These are phyloP conservation scores for Linderina pennispora DNA, from an alignment of 192 early-diverging fungal species.

Conservation along the genomic window DNA sequence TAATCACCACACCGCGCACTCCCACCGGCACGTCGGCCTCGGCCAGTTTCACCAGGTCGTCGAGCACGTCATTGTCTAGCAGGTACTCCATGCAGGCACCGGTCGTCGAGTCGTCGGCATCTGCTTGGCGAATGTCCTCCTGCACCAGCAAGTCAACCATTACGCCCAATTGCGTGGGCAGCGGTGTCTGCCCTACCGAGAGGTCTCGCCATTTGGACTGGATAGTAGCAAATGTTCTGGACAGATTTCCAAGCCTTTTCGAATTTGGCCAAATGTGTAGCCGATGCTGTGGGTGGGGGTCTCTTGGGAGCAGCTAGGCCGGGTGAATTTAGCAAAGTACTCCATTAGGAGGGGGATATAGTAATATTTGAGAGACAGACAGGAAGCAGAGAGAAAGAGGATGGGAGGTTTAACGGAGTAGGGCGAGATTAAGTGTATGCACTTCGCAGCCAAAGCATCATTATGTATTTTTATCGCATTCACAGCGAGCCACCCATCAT, in stretches of 20 bases:
- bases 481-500: slow-evolving; percentile 1
- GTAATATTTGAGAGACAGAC: slow-evolving; percentile 1
- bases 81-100: slow-evolving; percentile 89
- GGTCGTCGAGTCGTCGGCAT: slow-evolving; percentile 64
- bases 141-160: slow-evolving; percentile 89
- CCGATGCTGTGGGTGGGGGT: slow-evolving; percentile 50
- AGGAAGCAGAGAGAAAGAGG: slow-evolving; percentile 1
- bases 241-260: slow-evolving; percentile 62
- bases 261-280: slow-evolving; percentile 63
- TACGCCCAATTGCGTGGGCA: slow-evolving; percentile 63
- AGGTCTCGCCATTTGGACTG: slow-evolving; percentile 39
- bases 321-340: slow-evolving; percentile 63
- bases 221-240: slow-evolving; percentile 37
- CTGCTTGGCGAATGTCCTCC: slow-evolving; percentile 63
- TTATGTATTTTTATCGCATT: too few relatives aligned
- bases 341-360: slow-evolving; percentile 34
- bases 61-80: slow-evolving; percentile 76
- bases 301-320: slow-evolving; percentile 54
- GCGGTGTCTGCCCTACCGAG: slow-evolving; percentile 66
- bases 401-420: too few relatives aligned
- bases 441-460: too few relatives aligned
- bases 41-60: slow-evolving; percentile 69
- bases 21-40: slow-evolving; percentile 74
- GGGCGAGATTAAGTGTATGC: too few relatives aligned
- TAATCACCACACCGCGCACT: slow-evolving; percentile 72